Evolutionary conservation across 805 yeast genomes (phyloP).

Genomic region (Monosporozyma aerobia): DNA sequence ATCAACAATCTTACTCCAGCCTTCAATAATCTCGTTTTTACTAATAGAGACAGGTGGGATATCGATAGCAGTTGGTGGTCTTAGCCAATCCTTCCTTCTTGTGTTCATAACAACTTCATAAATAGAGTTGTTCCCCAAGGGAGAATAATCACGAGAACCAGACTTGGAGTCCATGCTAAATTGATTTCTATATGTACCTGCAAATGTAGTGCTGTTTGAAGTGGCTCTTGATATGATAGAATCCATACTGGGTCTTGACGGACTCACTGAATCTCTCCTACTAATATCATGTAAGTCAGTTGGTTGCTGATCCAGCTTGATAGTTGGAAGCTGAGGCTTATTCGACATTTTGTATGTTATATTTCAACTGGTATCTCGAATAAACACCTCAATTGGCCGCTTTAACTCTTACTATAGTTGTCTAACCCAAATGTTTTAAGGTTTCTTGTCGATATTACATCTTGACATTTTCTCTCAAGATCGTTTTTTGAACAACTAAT

Average conservation of each 20-base stretch:
- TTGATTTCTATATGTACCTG: conserved; percentile 5
- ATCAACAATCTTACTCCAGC: conserved; percentile 36
- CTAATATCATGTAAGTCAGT: not conserved
- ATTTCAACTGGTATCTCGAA: not conserved
- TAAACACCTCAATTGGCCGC: not conserved
- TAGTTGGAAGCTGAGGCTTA: not conserved
- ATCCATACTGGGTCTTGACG: conserved; percentile 7
- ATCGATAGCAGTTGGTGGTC: conserved; percentile 68
- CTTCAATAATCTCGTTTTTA: conserved; percentile 35
- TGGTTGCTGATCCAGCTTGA: not conserved
- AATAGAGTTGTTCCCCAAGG: conserved; percentile 48
- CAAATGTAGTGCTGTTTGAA: conserved; percentile 3
- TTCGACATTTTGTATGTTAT: not conserved
- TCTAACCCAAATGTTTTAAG: not conserved
- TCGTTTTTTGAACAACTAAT: not conserved
- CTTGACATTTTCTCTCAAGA: not conserved
- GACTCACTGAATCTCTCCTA: not conserved
- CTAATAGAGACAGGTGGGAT: conserved; percentile 73
- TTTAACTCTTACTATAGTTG: not conserved
- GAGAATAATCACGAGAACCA: conserved; percentile 29
- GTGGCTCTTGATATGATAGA: conserved; percentile 5
- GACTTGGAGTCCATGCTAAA: conserved; percentile 8
- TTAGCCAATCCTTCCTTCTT: conserved; percentile 33
- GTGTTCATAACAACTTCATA: conserved; percentile 54
- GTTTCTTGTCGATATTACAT: not conserved